phyloP scores from a whole-genome alignment of 2,329 filamentous ascomycete species.

The Alternaria sp. region DNA sequence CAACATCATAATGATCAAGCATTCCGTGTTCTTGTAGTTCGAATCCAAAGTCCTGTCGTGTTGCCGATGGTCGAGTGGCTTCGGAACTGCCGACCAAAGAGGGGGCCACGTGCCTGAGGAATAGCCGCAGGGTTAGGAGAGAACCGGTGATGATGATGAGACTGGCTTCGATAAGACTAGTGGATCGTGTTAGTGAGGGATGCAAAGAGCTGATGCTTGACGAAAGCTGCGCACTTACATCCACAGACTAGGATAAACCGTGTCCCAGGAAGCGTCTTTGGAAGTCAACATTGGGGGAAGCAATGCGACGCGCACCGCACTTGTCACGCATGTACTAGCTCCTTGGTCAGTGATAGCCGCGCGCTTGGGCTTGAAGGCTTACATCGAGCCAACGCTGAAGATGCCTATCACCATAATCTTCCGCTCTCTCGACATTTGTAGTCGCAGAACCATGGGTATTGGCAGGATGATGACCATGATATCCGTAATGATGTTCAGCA shows the following conservation, averaged over 20 bases:
- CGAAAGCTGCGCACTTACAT: conserved; percentile 10
- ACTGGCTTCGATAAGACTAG: conserved; percentile 49
- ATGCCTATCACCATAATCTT: conserved; percentile 20
- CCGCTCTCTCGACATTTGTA: conserved; percentile 18
- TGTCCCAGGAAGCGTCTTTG: conserved; percentile 16
- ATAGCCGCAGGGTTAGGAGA: conserved; percentile 50
- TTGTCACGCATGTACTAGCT: conserved; percentile 19
- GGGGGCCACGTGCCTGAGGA: conserved; percentile 48
- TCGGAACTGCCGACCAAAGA: background rate
- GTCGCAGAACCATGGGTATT: conserved; percentile 17
- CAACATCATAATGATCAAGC: background rate
- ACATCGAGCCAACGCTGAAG: conserved; percentile 8
- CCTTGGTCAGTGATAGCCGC: background rate
- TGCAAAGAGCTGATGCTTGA: background rate
- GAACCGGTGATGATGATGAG: conserved; percentile 51
- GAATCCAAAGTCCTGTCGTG: background rate
- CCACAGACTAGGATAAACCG: conserved; percentile 18
- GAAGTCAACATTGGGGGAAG: conserved; percentile 16
- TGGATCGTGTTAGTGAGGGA: background rate
- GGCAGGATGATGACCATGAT: conserved; percentile 18
- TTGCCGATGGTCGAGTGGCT: background rate
- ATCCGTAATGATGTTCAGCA: conserved; percentile 26
- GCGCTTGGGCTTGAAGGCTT: background rate
- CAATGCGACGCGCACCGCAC: conserved; percentile 16
- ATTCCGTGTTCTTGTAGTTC: background rate